Conservation (phyloP, 2,329 filamentous ascomycete species). For the Diaporthe citri region DNA sequence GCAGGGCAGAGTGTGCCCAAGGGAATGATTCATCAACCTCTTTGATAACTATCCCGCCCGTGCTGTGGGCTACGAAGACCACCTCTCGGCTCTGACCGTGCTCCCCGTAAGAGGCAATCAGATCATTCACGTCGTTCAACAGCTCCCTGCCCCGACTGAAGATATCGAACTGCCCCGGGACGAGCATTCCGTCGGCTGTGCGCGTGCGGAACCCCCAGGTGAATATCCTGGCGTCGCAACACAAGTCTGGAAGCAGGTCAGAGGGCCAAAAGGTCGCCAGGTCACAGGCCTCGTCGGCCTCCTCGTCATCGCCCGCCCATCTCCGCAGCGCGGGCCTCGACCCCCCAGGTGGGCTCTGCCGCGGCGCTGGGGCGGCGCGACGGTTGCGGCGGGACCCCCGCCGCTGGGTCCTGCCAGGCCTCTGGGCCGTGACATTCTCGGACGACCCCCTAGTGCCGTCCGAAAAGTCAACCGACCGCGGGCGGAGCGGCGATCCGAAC, state of each 20-base stretch:
- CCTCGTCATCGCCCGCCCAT: conserved; percentile 8
- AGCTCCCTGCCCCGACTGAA: conserved; percentile 48
- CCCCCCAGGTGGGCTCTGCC: not conserved
- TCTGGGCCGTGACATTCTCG: not conserved
- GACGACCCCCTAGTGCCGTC: not conserved
- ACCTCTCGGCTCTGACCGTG: conserved; percentile 42
- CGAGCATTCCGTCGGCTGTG: conserved; percentile 43
- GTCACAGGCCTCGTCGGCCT: conserved; percentile 1
- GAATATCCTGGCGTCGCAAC: conserved; percentile 47
- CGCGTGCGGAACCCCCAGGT: conserved; percentile 50
- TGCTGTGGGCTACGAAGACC: conserved; percentile 48
- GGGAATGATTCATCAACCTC: conserved; percentile 43
- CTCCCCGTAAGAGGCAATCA: conserved; percentile 36
- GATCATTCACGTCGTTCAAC: conserved; percentile 45
- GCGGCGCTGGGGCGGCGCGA: conserved; percentile 27
- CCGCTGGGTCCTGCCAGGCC: conserved; percentile 40
- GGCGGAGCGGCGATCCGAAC: conserved; percentile 1
- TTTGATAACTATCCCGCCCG: conserved; percentile 50
- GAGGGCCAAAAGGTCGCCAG: conserved; percentile 48
- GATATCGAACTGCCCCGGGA: conserved; percentile 46
- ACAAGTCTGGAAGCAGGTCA: conserved; percentile 48
- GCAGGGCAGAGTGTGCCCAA: not conserved
- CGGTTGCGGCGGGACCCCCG: conserved; percentile 14
- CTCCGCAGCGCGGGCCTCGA: not conserved
- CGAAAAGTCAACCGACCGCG: not conserved